Evolutionary conservation across 208 protist genomes (phyloP).

Genomic region (Trichomonas vaginalis): DNA sequence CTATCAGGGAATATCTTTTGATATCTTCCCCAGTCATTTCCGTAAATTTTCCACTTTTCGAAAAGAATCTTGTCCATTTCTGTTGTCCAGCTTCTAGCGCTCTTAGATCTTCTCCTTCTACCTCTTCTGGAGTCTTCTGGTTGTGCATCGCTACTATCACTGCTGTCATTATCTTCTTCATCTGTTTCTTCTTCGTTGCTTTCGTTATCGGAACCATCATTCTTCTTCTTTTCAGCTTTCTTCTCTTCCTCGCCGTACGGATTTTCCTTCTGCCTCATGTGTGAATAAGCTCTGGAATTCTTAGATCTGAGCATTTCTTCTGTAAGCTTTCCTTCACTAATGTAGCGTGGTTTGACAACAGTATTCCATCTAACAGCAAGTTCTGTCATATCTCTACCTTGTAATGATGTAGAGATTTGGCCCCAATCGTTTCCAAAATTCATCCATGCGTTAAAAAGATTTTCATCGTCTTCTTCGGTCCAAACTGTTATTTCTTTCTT

Average conservation of each 20-base stretch:
- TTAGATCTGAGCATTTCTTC: background rate
- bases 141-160: background rate
- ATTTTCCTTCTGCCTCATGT: background rate
- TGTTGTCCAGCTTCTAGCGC: background rate
- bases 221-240: background rate
- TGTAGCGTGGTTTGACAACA: background rate
- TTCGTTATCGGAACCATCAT: background rate
- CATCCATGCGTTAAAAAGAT: background rate
- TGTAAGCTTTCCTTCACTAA: background rate
- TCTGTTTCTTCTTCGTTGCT: background rate
- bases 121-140: background rate
- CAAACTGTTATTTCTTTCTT: background rate
- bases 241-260: background rate
- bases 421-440: background rate
- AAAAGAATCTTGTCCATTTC: background rate
- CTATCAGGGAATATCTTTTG: background rate
- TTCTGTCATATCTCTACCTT: background rate
- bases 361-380: background rate
- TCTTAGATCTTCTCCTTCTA: background rate
- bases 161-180: background rate
- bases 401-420: background rate
- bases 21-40: background rate
- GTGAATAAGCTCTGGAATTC: background rate
- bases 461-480: background rate
- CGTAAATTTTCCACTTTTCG: background rate